These are phyloP conservation scores for Pisolithus sp. DNA, from an alignment of 768 basidiomycete genomes.

Conservation along the genomic window DNA sequence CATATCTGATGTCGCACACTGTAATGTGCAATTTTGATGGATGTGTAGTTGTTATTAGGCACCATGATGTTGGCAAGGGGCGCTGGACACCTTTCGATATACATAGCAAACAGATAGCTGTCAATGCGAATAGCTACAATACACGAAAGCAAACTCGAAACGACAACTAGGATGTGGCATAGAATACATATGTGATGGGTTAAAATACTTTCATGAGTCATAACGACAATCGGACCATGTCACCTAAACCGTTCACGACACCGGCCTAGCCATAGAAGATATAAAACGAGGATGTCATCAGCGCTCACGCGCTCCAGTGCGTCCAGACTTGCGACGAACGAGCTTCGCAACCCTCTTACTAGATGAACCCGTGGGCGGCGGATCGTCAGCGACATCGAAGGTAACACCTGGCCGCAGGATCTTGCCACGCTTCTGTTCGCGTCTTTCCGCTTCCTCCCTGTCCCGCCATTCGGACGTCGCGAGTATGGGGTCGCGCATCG, in stretches of 20 bases:
- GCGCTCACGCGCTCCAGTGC: constrained; percentile 14
- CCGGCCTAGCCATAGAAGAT: not conserved
- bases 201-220: constrained; percentile 16
- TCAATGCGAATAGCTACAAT: constrained; percentile 9
- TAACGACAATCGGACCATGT: not conserved
- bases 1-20: too few relatives aligned
- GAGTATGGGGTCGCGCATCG: constrained; percentile 52
- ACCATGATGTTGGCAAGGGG: too few relatives aligned
- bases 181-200: constrained; percentile 20
- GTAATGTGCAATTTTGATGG: too few relatives aligned
- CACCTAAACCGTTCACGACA: not conserved
- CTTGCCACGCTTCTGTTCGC: constrained; percentile 31
- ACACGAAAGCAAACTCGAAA: constrained; percentile 18
- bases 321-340: constrained; percentile 26
- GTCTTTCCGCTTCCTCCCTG: constrained; percentile 47
- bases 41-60: too few relatives aligned
- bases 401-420: constrained; percentile 58
- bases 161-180: constrained; percentile 14
- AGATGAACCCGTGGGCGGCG: constrained; percentile 22
- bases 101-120: constrained; percentile 12
- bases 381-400: constrained; percentile 55
- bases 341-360: constrained; percentile 19
- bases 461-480: constrained; percentile 72
- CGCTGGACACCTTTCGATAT: not conserved
- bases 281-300: constrained; percentile 7